Evolutionary conservation across 495 filamentous ascomycete genomes (phyloP).

Genomic region (Rostrohypoxylon terebratum): DNA sequence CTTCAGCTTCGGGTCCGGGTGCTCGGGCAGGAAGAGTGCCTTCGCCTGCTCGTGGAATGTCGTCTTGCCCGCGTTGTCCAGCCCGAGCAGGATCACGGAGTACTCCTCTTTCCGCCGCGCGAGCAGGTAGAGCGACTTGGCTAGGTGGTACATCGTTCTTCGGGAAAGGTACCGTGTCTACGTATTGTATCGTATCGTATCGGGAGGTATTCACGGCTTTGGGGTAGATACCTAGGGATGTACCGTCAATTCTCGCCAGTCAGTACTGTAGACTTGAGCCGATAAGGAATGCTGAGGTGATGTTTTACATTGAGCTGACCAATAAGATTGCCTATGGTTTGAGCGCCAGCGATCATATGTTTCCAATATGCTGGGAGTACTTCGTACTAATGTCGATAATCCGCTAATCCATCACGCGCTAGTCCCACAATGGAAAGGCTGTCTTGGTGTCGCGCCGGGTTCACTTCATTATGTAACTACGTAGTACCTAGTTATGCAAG

Average conservation of each 20-base stretch:
- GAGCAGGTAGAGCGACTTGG: conserved; percentile 92
- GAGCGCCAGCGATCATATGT: not conserved
- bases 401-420: not conserved
- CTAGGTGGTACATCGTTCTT: conserved; percentile 84
- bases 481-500: not conserved
- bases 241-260: too few species aligned
- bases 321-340: conserved; percentile 20
- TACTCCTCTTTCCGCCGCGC: conserved; percentile 99
- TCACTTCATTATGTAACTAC: not conserved
- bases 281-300: conserved; percentile 20
- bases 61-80: conserved; percentile 98
- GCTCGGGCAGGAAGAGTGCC: conserved; percentile 78
- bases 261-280: not conserved
- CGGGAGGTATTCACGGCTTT: not conserved
- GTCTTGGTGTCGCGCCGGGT: not conserved
- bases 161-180: not conserved
- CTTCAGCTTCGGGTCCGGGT: conserved; percentile 68
- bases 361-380: not conserved
- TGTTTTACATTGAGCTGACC: conserved; percentile 32
- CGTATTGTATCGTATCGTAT: not conserved
- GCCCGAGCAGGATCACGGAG: conserved; percentile 94
- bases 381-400: too few species aligned
- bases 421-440: not conserved
- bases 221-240: conserved; percentile 1
- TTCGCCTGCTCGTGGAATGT: conserved; percentile 98